Base-by-base conservation (phyloP, 192 early-diverging fungal species). In the Coemansia umbellata region DNA sequence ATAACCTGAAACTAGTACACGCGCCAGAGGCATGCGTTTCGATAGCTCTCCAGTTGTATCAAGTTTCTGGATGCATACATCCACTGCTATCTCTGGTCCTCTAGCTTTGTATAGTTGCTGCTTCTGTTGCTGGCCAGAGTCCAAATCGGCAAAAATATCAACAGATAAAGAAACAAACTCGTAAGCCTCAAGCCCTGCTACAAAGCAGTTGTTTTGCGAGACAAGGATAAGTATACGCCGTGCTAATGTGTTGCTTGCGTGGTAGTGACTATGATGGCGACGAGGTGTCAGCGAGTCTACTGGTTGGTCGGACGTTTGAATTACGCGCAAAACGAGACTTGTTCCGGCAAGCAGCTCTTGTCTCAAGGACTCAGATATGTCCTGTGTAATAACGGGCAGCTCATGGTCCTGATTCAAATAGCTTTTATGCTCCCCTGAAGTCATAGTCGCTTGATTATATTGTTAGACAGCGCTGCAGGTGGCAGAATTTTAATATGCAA, bases 31-130 rank as follows among this genome's bases (percentile, higher is more conserved):
- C 54, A 55, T 60, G 15, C 65, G 55, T 9, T 23, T 6, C 31
- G 50, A 19, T 17, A 65, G 67, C 37, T 48, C 45, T 8, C 76
- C 76, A 7, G 70, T 54, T 1, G 63, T 69, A 52, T 78, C 76
- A 15, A 78, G 28, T 31, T 78, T 78, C 31, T 69, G 65, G 14
- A 78, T 72, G 54, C 64, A 69, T 3, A 54, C 55, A 23, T 76
- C 51, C 17, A 69, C 61, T 13, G 57, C 31, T 18, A 66, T 31
- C 8, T 26, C n/a, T n/a, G n/a, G n/a, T n/a, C n/a, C n/a, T n/a
- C n/a, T n/a, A n/a, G n/a, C n/a, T n/a, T n/a, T n/a, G n/a, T n/a
- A n/a, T n/a, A n/a, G n/a, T n/a, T n/a, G n/a, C 28, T 28, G 42
- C 18, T 23, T 15, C 8, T 53, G 42, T 5, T n/a, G 23, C 43